Percentiles rank a stretch among this genome's conserved stretches.
phyloP scores from a whole-genome alignment of 1,284 basidiomycete species.

The Sanghuangporus sanghuang region DNA sequence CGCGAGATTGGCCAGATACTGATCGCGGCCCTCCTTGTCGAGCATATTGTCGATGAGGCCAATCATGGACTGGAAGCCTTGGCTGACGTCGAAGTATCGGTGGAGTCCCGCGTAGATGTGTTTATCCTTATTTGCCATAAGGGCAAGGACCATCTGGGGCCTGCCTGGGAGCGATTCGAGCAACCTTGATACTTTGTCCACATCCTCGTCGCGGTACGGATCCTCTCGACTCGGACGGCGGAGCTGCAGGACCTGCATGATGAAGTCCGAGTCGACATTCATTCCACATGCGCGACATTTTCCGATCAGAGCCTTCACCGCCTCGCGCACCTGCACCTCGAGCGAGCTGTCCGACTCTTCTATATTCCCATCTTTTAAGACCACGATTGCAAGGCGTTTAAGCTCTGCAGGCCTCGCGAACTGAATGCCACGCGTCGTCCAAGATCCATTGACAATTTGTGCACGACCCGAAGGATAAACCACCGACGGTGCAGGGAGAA shows the following conservation, averaged over 20 bases:
- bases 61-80: conserved; percentile 29
- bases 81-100: conserved; percentile 37
- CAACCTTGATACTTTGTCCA: conserved; percentile 31
- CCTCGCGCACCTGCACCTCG: conserved; percentile 32
- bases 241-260: background rate
- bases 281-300: background rate
- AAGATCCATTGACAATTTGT: conserved; percentile 49
- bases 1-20: conserved; percentile 72
- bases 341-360: conserved; percentile 19
- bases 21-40: conserved; percentile 52
- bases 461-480: conserved; percentile 43
- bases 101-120: conserved; percentile 26
- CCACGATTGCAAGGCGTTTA: background rate
- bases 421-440: conserved; percentile 56
- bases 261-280: background rate
- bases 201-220: background rate
- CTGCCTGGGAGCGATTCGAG: conserved; percentile 36
- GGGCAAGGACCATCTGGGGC: background rate
- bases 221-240: background rate
- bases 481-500: conserved; percentile 52
- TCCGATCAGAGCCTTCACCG: background rate
- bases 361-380: background rate
- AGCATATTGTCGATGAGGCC: conserved; percentile 21
- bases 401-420: background rate
- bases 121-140: background rate